phyloP scores from a whole-genome alignment of 2,329 filamentous ascomycete species.

The Emmonsia crescens region DNA sequence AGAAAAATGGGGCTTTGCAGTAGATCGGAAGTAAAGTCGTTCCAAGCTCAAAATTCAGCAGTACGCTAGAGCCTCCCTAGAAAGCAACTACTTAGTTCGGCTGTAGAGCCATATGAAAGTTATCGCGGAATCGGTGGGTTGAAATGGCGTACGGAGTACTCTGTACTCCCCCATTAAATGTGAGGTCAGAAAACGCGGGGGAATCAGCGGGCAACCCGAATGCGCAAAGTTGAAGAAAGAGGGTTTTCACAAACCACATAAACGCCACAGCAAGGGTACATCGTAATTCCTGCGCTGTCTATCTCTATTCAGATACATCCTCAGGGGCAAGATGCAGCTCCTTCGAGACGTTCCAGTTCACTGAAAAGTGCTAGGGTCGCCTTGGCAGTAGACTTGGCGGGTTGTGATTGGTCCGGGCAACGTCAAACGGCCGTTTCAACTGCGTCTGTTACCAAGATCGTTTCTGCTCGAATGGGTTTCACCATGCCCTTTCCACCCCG shows the following conservation, averaged over 20 bases:
- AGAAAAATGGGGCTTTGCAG: background rate
- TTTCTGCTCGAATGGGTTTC: constrained; percentile 1
- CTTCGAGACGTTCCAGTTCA: background rate
- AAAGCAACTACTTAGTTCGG: background rate
- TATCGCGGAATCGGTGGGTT: background rate
- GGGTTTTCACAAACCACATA: background rate
- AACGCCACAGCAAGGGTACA: background rate
- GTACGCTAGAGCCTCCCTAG: background rate
- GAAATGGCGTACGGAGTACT: background rate
- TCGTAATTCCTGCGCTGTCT: background rate
- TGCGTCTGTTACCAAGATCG: constrained; percentile 1
- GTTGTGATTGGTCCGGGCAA: background rate
- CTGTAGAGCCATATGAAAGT: background rate
- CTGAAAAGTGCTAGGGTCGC: background rate
- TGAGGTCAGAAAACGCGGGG: background rate
- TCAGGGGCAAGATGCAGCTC: background rate
- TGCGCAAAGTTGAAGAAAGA: background rate
- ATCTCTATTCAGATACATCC: background rate
- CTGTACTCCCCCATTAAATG: background rate
- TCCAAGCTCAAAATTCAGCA: background rate
- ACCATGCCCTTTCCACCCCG: background rate
- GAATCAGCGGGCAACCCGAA: background rate
- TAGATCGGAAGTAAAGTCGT: background rate
- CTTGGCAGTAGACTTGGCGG: background rate
- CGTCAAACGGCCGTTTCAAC: constrained; percentile 1